Percentiles rank a stretch among this genome's conserved stretches.
Conservation (phyloP, 2,329 filamentous ascomycete genomes). For the Neofusicoccum ribis region DNA sequence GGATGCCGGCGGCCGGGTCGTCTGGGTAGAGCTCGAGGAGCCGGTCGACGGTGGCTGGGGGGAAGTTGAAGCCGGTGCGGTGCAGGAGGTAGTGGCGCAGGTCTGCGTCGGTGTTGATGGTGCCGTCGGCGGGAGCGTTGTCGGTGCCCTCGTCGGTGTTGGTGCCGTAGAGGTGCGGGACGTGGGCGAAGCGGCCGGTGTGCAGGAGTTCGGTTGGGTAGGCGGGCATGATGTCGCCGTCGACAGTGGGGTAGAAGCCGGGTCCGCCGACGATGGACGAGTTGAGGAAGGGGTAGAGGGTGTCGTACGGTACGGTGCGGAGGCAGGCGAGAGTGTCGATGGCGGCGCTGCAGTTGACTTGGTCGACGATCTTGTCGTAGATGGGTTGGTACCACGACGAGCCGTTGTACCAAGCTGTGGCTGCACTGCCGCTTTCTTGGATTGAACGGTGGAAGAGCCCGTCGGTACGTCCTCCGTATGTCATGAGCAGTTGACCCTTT, state of each 20-base stretch:
- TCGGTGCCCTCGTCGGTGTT: slow-evolving; percentile 15
- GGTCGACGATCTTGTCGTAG: slow-evolving; percentile 29
- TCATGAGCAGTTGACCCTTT: slow-evolving; percentile 36
- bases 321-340: slow-evolving; percentile 14
- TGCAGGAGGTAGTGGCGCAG: slow-evolving; percentile 1
- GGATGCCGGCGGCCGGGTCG: slow-evolving; percentile 7
- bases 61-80: slow-evolving; percentile 6
- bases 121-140: slow-evolving; percentile 15
- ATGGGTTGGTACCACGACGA: slow-evolving; percentile 30
- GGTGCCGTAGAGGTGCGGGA: slow-evolving; percentile 15
- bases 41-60: not conserved
- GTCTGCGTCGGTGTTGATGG: slow-evolving; percentile 14
- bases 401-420: slow-evolving; percentile 42
- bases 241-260: slow-evolving; percentile 17
- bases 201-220: slow-evolving; percentile 9
- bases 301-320: slow-evolving; percentile 22
- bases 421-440: slow-evolving; percentile 38
- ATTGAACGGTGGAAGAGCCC: slow-evolving; percentile 39
- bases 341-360: slow-evolving; percentile 28
- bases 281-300: slow-evolving; percentile 23
- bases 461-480: slow-evolving; percentile 36
- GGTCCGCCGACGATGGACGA: slow-evolving; percentile 11
- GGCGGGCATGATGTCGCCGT: slow-evolving; percentile 14
- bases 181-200: slow-evolving; percentile 14
- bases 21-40: slow-evolving; percentile 20